Evolutionary conservation across 805 yeast genomes (phyloP), one percentile per base, ranked within the genome.

Genomic region (Vanderwaltozyma polyspora): DNA sequence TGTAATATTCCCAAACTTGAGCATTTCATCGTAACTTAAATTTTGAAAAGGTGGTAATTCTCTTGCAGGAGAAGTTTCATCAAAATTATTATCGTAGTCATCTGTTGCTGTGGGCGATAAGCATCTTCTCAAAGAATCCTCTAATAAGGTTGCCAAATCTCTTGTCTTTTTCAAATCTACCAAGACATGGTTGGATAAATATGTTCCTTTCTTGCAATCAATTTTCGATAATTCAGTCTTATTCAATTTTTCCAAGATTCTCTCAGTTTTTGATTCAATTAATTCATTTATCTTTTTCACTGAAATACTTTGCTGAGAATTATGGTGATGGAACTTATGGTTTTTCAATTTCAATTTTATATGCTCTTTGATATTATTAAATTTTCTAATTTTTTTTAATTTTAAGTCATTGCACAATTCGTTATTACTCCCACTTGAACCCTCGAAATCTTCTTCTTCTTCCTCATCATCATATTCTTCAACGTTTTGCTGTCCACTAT

Each of bases 11-110:
- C 13, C n/a, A 27, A 7, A 3, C 21, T 15, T 22, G 25, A 13
- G 14, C 16, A 33, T 23, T 6, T 33, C 31, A 12, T 22, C 23
- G 21, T 34, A 34, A n/a, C 21, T 22, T 11, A 34, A 12, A 29
- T 34, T 25, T 25, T 29, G 32, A 10, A 34, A 34, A 2, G 36
- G 36, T n/a, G 17, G 11, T 10, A 30, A 13, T 6, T 28, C 24
- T 19, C 31, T 18, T 19, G 31, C 24, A 12, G 31, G 31, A 19
- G 16, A 19, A 7, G 12, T 9, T 15, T 34, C 36, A 19, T 13
- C 28, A 5, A 40, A 19, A 32, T 39, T 35, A 35, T 39, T 35
- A 10, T 33, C 33, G 13, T 39, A 21, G 32, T 23, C 17, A 5
- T 12, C 13, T 18, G 17, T 4, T n/a, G n/a, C n/a, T n/a, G n/a